A percentile compares a stretch with the other conserved stretches of the same genome.
phyloP scores from a whole-genome alignment of 164 flowering plant species.

The Aristolochia contorta region DNA sequence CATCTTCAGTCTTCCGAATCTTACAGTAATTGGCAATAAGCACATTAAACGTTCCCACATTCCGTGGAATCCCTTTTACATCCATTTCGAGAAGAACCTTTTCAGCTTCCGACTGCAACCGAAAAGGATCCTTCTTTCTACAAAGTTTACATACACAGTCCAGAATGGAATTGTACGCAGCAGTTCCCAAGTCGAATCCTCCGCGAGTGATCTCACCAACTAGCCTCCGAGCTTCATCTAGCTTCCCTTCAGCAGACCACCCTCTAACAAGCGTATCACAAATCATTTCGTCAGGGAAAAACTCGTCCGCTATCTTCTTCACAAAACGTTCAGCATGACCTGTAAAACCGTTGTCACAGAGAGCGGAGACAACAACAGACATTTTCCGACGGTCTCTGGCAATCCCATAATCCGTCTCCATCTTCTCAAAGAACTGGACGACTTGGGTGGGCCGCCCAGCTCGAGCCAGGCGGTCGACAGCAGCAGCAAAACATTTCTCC shows the following conservation, averaged over 20 bases:
- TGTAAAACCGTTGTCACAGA: constrained; percentile 64
- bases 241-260: constrained; percentile 87
- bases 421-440: constrained; percentile 55
- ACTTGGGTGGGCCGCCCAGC: constrained; percentile 66
- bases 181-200: constrained; percentile 67
- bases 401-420: constrained; percentile 75
- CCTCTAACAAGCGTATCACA: constrained; percentile 76
- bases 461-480: constrained; percentile 49
- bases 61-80: constrained; percentile 64
- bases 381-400: constrained; percentile 37
- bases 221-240: constrained; percentile 70
- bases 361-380: constrained; percentile 41
- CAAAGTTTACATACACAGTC: constrained; percentile 90
- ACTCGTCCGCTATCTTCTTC: constrained; percentile 55
- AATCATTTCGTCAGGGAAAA: constrained; percentile 67
- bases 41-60: constrained; percentile 80
- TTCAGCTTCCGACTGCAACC: constrained; percentile 55
- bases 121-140: constrained; percentile 68
- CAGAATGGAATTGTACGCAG: constrained; percentile 68
- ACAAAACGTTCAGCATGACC: constrained; percentile 84
- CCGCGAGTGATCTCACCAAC: constrained; percentile 82
- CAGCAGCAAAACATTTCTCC: constrained; percentile 25
- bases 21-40: constrained; percentile 69
- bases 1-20: constrained; percentile 70
- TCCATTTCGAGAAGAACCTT: constrained; percentile 79